Evolutionary conservation across 2,329 filamentous ascomycete species (phyloP).

Genomic region (Neopestalotiopsis rosae): DNA sequence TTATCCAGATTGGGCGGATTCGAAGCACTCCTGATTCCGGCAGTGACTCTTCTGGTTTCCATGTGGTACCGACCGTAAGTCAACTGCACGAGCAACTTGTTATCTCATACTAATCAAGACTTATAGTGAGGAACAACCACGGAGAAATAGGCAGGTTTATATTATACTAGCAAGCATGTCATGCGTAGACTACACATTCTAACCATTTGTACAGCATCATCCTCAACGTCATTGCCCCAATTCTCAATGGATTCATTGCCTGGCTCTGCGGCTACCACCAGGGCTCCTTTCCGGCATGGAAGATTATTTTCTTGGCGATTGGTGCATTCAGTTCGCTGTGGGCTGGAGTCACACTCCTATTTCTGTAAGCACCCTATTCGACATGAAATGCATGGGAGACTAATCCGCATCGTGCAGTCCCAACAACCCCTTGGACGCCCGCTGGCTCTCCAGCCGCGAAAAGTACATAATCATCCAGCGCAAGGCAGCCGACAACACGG

Average conservation of each 20-base stretch:
- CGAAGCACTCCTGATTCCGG: constrained; percentile 28
- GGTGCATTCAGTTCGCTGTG: constrained; percentile 29
- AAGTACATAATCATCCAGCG: constrained; percentile 26
- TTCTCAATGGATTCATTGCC: constrained; percentile 30
- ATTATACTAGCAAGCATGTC: not conserved
- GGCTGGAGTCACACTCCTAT: constrained; percentile 27
- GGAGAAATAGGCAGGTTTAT: constrained; percentile 23
- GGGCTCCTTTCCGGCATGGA: constrained; percentile 29
- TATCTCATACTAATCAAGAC: not conserved
- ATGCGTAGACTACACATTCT: not conserved
- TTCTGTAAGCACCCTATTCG: constrained; percentile 20
- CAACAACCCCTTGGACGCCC: constrained; percentile 28
- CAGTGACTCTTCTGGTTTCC: constrained; percentile 26
- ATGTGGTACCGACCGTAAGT: constrained; percentile 29
- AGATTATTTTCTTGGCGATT: constrained; percentile 32
- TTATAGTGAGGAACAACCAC: constrained; percentile 30
- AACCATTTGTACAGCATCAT: constrained; percentile 24
- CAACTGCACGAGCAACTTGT: not conserved
- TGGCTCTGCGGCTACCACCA: constrained; percentile 30
- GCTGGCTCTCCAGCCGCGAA: constrained; percentile 17
- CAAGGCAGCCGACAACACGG: constrained; percentile 29
- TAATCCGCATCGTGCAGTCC: not conserved
- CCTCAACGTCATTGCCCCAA: constrained; percentile 30
- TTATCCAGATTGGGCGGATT: constrained; percentile 24
- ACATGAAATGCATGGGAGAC: not conserved